Percentiles rank a stretch among this genome's conserved stretches.
These are phyloP conservation scores for Talaromyces islandicus DNA, from an alignment of 2,329 filamentous ascomycete species.

Conservation along the genomic window DNA sequence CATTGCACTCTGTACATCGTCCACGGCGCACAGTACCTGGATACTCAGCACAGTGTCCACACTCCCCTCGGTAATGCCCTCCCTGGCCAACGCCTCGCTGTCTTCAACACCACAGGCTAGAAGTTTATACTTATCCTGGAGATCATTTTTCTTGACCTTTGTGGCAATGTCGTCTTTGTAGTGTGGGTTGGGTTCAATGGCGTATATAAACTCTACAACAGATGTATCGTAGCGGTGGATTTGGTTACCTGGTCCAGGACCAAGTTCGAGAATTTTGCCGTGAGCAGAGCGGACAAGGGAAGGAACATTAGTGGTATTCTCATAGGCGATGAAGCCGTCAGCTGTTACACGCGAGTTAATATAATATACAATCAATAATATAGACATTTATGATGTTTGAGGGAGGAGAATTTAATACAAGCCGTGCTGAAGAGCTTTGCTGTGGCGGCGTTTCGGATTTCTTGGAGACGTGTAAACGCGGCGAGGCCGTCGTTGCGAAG, in stretches of 20 bases:
- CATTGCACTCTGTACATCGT: constrained; percentile 16
- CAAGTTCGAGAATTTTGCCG: constrained; percentile 40
- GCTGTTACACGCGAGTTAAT: constrained; percentile 13
- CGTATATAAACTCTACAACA: constrained; percentile 31
- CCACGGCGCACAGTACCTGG: constrained; percentile 41
- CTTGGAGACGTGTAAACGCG: not conserved
- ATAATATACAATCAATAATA: not conserved
- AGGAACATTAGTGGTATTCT: constrained; percentile 29
- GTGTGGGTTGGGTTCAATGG: constrained; percentile 36
- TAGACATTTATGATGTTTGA: too few relatives aligned
- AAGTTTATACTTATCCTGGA: constrained; percentile 34
- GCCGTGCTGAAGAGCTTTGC: not conserved
- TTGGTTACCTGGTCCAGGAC: constrained; percentile 41
- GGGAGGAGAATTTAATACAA: not conserved
- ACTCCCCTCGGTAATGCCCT: constrained; percentile 27
- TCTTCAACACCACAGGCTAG: constrained; percentile 37
- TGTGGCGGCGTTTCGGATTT: not conserved
- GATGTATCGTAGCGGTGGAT: constrained; percentile 31
- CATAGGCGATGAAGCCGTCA: constrained; percentile 24
- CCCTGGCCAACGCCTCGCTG: constrained; percentile 27
- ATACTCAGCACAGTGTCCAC: constrained; percentile 40
- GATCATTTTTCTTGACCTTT: constrained; percentile 21
- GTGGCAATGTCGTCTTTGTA: constrained; percentile 26
- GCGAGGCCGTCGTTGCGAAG: not conserved
- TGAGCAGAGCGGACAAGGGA: constrained; percentile 21